Evolutionary conservation across 352 stramenopile species (phyloP).

Genomic region (Phytophthora tubulina): DNA sequence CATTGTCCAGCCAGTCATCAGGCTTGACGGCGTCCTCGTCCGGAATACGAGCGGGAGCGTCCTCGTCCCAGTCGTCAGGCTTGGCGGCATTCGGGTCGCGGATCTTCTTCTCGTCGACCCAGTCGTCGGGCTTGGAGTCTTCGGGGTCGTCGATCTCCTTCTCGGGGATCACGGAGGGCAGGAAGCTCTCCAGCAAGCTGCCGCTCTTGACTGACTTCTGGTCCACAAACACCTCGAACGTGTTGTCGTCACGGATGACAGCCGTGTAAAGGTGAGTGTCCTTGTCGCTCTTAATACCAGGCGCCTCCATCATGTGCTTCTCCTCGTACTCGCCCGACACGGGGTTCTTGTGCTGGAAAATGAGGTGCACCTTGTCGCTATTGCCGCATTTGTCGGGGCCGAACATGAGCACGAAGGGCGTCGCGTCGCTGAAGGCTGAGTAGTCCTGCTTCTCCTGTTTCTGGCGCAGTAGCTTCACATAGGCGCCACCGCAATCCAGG

Average conservation of each 20-base stretch:
- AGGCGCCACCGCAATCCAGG: slow-evolving; percentile 92
- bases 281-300: slow-evolving; percentile 85
- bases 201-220: slow-evolving; percentile 83
- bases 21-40: slow-evolving; percentile 92
- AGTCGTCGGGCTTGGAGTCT: slow-evolving; percentile 94
- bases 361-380: slow-evolving; percentile 96
- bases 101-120: slow-evolving; percentile 92
- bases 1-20: slow-evolving; percentile 91
- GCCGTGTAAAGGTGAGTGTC: slow-evolving; percentile 94
- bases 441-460: slow-evolving; percentile 57
- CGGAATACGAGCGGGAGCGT: slow-evolving; percentile 84
- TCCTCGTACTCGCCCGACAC: slow-evolving; percentile 93
- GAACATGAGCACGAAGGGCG: slow-evolving; percentile 97
- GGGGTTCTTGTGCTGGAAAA: slow-evolving; percentile 95
- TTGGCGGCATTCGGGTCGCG: slow-evolving; percentile 89
- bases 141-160: slow-evolving; percentile 94
- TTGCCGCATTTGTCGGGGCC: slow-evolving; percentile 94
- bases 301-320: slow-evolving; percentile 92
- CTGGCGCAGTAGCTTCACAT: slow-evolving; percentile 94
- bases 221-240: slow-evolving; percentile 94
- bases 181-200: slow-evolving; percentile 86
- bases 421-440: slow-evolving; percentile 80
- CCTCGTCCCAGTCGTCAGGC: slow-evolving; percentile 95
- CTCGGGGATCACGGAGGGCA: slow-evolving; percentile 85
- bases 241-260: slow-evolving; percentile 91